Evolutionary conservation across 2,329 filamentous ascomycete species (phyloP).

Genomic region (Cladosporium colombiae): DNA sequence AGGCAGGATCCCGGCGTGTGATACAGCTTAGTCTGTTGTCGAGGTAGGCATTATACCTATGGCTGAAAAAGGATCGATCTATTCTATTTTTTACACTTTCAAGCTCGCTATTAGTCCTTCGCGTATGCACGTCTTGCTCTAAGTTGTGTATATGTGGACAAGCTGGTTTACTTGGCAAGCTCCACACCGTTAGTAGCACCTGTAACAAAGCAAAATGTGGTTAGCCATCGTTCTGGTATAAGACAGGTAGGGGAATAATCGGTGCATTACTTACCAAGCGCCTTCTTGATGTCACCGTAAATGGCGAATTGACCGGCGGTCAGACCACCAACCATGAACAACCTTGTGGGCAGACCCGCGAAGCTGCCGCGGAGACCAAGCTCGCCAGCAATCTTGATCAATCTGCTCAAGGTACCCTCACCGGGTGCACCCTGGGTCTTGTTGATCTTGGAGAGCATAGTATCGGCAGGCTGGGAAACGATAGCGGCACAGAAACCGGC

Average conservation of each 20-base stretch:
- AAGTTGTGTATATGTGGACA: neutral
- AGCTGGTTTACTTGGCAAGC: conserved; percentile 47
- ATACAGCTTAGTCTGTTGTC: neutral
- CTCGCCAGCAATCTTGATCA: conserved; percentile 87
- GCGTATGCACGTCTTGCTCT: neutral
- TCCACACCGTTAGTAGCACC: conserved; percentile 76
- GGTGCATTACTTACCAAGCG: conserved; percentile 28
- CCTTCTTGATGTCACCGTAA: conserved; percentile 75
- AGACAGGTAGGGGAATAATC: neutral
- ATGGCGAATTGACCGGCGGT: conserved; percentile 86
- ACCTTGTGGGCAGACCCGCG: conserved; percentile 77
- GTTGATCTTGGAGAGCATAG: conserved; percentile 95
- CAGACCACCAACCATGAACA: conserved; percentile 73
- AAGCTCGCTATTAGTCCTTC: neutral
- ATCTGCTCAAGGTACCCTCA: conserved; percentile 76
- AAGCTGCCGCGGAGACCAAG: conserved; percentile 75
- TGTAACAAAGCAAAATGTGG: conserved; percentile 39
- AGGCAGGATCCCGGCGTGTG: neutral
- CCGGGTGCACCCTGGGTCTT: conserved; percentile 86
- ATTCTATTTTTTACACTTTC: neutral
- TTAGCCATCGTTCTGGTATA: conserved; percentile 4
- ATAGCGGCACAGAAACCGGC: conserved; percentile 85
- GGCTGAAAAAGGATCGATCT: neutral
- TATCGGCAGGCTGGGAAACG: conserved; percentile 87
- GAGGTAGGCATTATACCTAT: neutral